Base-by-base conservation (phyloP, 2,329 filamentous ascomycete genomes). In the Cordyceps farinosa region DNA sequence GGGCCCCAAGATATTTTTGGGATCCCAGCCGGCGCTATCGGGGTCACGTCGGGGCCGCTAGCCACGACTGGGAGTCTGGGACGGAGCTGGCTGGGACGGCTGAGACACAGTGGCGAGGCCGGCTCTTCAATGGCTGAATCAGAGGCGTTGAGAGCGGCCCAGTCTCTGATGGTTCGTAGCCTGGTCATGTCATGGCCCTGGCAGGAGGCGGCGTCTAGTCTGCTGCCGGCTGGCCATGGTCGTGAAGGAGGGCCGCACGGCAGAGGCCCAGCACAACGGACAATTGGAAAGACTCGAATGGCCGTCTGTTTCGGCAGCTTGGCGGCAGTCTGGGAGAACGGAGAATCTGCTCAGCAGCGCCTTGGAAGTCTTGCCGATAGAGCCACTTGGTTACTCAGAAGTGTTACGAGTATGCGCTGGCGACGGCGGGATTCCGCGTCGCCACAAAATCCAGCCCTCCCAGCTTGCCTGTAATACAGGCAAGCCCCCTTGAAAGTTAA, bases 21-120 rank as follows among this genome's bases (percentile, higher is more conserved):
- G 57, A 61, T 34, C 36, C 58, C 17, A 61, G 48, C 48, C 38
- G 50, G 59, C 50, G 50, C 59, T 61, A 61, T 51, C 40, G 38
- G 38, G 58, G 17, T 13, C 53, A 45, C 32, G 7, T 32, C 36
- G 53, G 53, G 40, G 40, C 56, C 56, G 34, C 45, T 59, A 59
- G n/a, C 22, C 15, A 51, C 11, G 47, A 54, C 52, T 36, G 6
- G 38, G 38, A 40, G 22, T 22, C 38, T 15, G 38, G 38, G 38
- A 22, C 38, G 13, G 38, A 3, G 38, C 38, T 40, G 38, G 22
- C 22, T 40, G 38, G 15, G 38, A 40, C 38, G 38, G 34, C 22
- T 40, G 52, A 55, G 34, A 55, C 34, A 55, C 22, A 13, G 22
- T 8, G 52, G 13, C 22, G 38, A 36, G 36, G 36, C 34, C 11